A percentile compares a stretch with the other conserved stretches of the same genome.
Conservation (phyloP, 2,329 filamentous ascomycete genomes). For the Epichloe gansuensis region DNA sequence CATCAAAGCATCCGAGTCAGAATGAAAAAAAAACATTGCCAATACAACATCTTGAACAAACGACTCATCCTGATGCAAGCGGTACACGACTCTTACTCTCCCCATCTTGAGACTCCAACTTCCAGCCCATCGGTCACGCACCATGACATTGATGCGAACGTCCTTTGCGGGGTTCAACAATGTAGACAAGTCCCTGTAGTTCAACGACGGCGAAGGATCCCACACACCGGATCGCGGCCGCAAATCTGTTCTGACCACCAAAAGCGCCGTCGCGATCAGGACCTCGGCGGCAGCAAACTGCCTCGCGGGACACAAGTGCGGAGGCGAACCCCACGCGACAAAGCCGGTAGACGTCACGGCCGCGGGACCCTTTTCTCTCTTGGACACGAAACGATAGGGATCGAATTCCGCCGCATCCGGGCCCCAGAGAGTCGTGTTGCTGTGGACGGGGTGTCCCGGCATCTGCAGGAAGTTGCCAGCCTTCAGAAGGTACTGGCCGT, state of each 20-base stretch:
- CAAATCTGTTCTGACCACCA: not conserved
- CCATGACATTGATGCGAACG: not conserved
- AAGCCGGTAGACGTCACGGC: not conserved
- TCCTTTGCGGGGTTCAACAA: not conserved
- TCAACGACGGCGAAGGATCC: not conserved
- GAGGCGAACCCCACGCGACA: not conserved
- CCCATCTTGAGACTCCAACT: not conserved
- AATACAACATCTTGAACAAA: too few relatives aligned
- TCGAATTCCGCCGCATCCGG: not conserved
- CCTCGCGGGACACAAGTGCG: not conserved
- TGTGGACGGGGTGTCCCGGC: not conserved
- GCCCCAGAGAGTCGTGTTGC: not conserved
- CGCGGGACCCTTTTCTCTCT: not conserved
- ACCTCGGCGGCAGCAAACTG: not conserved
- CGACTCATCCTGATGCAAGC: not conserved
- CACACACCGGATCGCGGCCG: not conserved
- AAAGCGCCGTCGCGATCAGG: not conserved
- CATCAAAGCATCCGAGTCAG: too few relatives aligned
- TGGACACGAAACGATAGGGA: not conserved
- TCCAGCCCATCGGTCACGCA: not conserved
- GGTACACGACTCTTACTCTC: not conserved
- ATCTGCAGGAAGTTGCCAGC: not conserved
- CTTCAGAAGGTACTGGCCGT: not conserved
- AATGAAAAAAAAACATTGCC: too few relatives aligned
- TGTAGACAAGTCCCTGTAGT: not conserved